Evolutionary conservation across 192 early-diverging fungal species (phyloP).

Genomic region (Gryganskiella cystojenkinii): DNA sequence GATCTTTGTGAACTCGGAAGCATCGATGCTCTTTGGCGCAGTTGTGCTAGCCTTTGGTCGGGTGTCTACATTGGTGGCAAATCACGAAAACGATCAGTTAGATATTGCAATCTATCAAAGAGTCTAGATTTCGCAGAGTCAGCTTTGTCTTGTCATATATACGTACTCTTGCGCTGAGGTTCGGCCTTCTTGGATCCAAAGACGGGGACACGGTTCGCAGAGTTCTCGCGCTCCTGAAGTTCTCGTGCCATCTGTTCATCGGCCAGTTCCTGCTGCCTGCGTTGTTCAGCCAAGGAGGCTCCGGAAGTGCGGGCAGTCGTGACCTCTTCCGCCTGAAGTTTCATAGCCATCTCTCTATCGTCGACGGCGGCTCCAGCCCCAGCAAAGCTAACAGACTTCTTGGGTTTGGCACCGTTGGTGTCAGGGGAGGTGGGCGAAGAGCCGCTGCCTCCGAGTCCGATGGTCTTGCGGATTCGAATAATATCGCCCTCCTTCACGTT

Average conservation of each 20-base stretch:
- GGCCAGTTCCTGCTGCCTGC: slow-evolving; percentile 58
- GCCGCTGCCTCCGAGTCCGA: slow-evolving; percentile 53
- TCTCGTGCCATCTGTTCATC: slow-evolving; percentile 87
- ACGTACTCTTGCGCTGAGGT: slow-evolving; percentile 50
- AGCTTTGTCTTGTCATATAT: slow-evolving; percentile 12
- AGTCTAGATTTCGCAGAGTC: not conserved
- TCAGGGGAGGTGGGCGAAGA: slow-evolving; percentile 61
- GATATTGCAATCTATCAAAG: no score
- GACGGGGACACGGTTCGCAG: slow-evolving; percentile 39
- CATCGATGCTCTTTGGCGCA: slow-evolving; percentile 62
- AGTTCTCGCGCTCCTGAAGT: slow-evolving; percentile 79
- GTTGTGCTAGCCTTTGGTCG: slow-evolving; percentile 61
- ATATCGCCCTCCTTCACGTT: slow-evolving; percentile 90
- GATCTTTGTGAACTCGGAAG: slow-evolving; percentile 57
- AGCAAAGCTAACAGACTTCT: slow-evolving; percentile 56
- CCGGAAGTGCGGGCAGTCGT: slow-evolving; percentile 22
- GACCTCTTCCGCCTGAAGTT: slow-evolving; percentile 51
- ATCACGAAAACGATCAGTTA: no score
- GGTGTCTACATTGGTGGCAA: no score
- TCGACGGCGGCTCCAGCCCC: slow-evolving; percentile 22
- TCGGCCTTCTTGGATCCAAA: slow-evolving; percentile 46
- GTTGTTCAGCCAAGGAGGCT: slow-evolving; percentile 47
- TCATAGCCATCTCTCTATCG: slow-evolving; percentile 44
- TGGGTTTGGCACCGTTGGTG: slow-evolving; percentile 49
- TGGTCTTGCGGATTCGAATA: slow-evolving; percentile 75